These are phyloP conservation scores for Sclerotinia trifoliorum DNA, from an alignment of 2,329 filamentous ascomycete species.

Conservation along the genomic window DNA sequence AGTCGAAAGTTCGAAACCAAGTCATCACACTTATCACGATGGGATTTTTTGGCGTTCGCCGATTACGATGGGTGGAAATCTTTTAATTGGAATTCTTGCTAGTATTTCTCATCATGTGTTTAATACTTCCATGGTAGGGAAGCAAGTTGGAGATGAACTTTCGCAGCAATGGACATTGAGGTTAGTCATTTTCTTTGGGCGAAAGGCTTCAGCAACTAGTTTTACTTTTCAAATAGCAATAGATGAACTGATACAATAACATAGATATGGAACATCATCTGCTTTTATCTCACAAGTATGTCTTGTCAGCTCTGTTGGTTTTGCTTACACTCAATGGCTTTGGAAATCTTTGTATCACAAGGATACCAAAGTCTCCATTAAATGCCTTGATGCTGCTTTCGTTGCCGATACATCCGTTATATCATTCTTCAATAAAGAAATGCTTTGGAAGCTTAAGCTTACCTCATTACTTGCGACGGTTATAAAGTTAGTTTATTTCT, in stretches of 20 bases:
- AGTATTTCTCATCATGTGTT: slow-evolving; percentile 25
- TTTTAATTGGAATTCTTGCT: slow-evolving; percentile 23
- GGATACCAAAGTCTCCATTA: slow-evolving; percentile 22
- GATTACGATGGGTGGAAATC: slow-evolving; percentile 23
- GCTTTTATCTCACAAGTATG: slow-evolving; percentile 25
- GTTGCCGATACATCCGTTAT: slow-evolving; percentile 20
- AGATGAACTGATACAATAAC: background rate
- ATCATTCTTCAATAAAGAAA: slow-evolving; percentile 25
- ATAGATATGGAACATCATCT: slow-evolving; percentile 26
- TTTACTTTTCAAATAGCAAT: background rate
- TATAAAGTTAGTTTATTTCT: slow-evolving; percentile 19
- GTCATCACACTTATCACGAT: slow-evolving; percentile 2
- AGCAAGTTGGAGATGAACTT: slow-evolving; percentile 24
- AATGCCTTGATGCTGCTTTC: slow-evolving; percentile 27
- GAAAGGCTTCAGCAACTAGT: background rate
- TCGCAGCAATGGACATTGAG: slow-evolving; percentile 26
- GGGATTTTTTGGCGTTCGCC: slow-evolving; percentile 28
- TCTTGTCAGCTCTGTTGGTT: slow-evolving; percentile 23
- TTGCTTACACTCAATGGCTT: slow-evolving; percentile 28
- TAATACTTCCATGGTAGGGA: slow-evolving; percentile 21
- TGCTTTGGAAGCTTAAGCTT: slow-evolving; percentile 26
- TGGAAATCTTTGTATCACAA: slow-evolving; percentile 26
- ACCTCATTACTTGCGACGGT: slow-evolving; percentile 24
- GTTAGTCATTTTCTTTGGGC: background rate
- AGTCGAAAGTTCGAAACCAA: background rate